phyloP scores from a whole-genome alignment of 225 moss, liverwort and hornwort species.

The Marchantia paleacea region DNA sequence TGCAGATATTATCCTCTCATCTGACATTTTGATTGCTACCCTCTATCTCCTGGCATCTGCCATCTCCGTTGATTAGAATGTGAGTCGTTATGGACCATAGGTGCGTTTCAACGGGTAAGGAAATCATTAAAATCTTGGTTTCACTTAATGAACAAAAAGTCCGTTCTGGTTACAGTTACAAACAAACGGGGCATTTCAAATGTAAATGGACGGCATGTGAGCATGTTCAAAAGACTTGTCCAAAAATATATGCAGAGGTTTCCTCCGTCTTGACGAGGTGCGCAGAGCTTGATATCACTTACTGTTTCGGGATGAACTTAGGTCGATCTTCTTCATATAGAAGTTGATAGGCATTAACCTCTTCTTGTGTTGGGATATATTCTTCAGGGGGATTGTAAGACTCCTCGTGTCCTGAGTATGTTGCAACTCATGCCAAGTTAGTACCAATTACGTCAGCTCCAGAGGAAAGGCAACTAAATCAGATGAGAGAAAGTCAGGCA shows the following conservation, averaged over 20 bases:
- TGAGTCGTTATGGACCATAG: too few relatives aligned
- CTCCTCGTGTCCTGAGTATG: conserved; percentile 72
- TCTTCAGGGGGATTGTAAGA: conserved; percentile 86
- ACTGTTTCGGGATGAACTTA: conserved; percentile 85
- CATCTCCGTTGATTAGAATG: too few relatives aligned
- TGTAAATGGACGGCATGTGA: too few relatives aligned
- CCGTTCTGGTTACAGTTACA: too few relatives aligned
- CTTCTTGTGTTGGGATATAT: conserved; percentile 83
- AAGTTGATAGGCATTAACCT: conserved; percentile 78
- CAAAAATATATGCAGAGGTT: neutral
- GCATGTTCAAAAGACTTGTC: neutral
- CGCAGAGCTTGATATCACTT: conserved; percentile 1
- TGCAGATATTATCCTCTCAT: too few relatives aligned
- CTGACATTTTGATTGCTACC: too few relatives aligned
- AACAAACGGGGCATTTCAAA: too few relatives aligned
- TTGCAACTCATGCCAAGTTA: neutral
- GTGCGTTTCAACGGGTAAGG: too few relatives aligned
- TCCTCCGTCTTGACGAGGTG: too few relatives aligned
- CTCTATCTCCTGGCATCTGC: too few relatives aligned
- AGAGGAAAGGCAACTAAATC: neutral
- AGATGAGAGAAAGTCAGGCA: neutral
- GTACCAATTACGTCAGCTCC: neutral
- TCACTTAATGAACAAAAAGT: too few relatives aligned
- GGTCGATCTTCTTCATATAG: conserved; percentile 99
- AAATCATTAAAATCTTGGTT: too few relatives aligned